Base-by-base conservation (phyloP, 352 stramenopile species). In the Phytopythium litorale region DNA sequence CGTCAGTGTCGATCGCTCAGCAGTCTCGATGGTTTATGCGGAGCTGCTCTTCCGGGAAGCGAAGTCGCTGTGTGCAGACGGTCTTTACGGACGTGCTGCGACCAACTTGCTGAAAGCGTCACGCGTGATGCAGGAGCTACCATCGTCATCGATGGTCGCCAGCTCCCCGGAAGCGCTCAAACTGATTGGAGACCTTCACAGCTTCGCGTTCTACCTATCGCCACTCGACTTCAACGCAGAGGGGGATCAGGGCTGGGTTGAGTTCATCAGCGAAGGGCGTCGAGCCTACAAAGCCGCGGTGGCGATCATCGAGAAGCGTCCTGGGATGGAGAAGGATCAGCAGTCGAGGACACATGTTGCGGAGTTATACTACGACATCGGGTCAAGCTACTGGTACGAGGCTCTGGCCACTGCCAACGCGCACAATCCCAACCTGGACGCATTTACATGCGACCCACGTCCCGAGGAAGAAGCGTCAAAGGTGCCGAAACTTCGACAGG, bases 171-270 rank as follows among this genome's bases (percentile, higher is more conserved):
- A 87, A 56, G 70, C 59, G 4, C 71, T 79, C 46, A 94, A 94
- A 67, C 55, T 96, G 37, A 72, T 94, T 2, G 87, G 84, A 23
- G 87, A 96, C 52, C 75, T 96, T 33, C 80, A 94, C 60, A 81
- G 76, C 53, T 93, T 94, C 63, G 81, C 84, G 23, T 96, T 92
- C 60, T 91, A 91, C 63, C 70, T 96, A 59, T 81, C 84, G 8
- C 83, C 84, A 6, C 58, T 70, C 13, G 66, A 89, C n/a, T 94
- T 94, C 62, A 66, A 62, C 52, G 7, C 33, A 2, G 64, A 55
- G 8, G 56, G 70, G 19, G 62, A 58, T 25, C 64, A 62, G 1
- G 75, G 57, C 11, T 96, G 87, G 87, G 58, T 90, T 40, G 63
- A 77, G 0, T 94, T 96, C 46, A 74, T 96, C 12, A 51, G 60